Base-by-base conservation (phyloP, 2,329 filamentous ascomycete species). In the Calycina herbarum region DNA sequence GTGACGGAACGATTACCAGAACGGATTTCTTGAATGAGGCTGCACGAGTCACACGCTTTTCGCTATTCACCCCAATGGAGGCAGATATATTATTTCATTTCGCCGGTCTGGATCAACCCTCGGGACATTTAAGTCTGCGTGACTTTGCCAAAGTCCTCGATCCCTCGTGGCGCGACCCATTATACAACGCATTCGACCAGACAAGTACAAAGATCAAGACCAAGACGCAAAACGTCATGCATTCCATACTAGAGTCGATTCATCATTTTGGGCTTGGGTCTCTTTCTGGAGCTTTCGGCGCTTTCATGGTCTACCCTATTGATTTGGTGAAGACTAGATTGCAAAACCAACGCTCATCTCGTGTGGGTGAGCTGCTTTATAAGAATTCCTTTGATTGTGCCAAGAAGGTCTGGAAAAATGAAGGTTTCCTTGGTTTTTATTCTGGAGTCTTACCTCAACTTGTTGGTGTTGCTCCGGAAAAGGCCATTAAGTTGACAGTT, bases 291-390 rank as follows among this genome's bases (percentile, higher is more conserved):
- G 95, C 95, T 10, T 99, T 99, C 76, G 95, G 95, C 77, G 95
- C 95, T 13, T 98, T 99, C 78, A 97, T 99, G 93, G 95, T 99
- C 63, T 99, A 99, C 78, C 95, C 95, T 29, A 98, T 99, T 76
- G 95, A 99, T 81, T 82, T 99, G 68, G 95, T 99, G 78, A 99
- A 99, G 86, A 99, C 95, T 1, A 89, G 95, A 67, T 91, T 99
- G 89, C 95, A 99, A 80, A 99, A 99, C 82, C 95, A 99, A 83
- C 88, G 95, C 71, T 88, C 87, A 61, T 87, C 86, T 4, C 87
- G 90, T 61, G 92, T 94, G 0, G 95, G 95, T 65, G 90, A 97
- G 78, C 84, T 91, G 68, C 81, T 98, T 68, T 99, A 99, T 82
- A 97, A 96, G 80, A 99, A 99, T 83, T 98, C 94, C 58, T 80